Conservation (phyloP, 2,329 filamentous ascomycete species). For the Fusarium annulatum region DNA sequence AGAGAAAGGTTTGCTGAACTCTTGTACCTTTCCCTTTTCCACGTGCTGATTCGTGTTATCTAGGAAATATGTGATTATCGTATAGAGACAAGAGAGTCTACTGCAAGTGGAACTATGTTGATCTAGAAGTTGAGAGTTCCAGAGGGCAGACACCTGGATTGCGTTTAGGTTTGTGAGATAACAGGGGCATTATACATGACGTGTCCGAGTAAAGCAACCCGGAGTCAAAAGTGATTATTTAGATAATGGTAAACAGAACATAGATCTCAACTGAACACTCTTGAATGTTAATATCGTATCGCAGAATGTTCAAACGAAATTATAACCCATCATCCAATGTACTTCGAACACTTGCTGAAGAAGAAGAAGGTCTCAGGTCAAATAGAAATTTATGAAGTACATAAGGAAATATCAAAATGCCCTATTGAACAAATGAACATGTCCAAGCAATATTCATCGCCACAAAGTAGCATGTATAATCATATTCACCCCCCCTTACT, state of each 20-base stretch:
- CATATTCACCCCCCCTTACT: no score
- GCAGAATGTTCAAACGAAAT: fast-evolving
- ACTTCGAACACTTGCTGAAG: fast-evolving
- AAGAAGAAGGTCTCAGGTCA: no score
- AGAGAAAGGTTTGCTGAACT: slow-evolving; percentile 1
- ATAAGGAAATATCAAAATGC: fast-evolving
- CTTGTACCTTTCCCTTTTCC: fast-evolving
- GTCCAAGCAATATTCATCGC: fast-evolving
- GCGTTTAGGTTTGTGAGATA: no score
- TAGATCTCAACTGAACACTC: not conserved
- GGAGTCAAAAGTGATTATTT: fast-evolving
- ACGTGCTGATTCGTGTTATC: fast-evolving
- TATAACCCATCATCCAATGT: fast-evolving
- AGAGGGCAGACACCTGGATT: fast-evolving
- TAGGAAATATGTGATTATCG: not conserved
- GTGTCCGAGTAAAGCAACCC: fast-evolving
- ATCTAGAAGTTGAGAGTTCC: no score
- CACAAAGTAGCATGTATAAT: not conserved
- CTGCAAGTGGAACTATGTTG: not conserved
- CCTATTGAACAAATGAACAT: not conserved
- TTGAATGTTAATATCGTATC: fast-evolving
- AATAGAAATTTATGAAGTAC: not conserved
- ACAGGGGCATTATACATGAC: fast-evolving
- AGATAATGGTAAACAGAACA: not conserved
- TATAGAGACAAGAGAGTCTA: not conserved